phyloP scores from a whole-genome alignment of 805 yeast species.

The Komagataella pseudopastoris region DNA sequence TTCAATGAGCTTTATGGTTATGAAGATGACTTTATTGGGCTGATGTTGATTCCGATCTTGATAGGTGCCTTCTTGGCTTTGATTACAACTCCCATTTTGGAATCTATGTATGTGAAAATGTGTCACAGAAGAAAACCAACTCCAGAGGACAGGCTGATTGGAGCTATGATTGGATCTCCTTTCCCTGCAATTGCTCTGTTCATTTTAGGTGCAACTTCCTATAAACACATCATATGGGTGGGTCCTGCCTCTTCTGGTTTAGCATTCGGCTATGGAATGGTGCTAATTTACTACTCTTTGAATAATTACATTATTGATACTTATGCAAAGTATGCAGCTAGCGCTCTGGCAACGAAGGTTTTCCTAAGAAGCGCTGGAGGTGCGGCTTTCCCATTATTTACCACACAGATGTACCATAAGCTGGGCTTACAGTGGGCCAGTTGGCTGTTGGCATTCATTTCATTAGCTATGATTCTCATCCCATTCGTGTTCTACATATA shows the following conservation, averaged over 20 bases:
- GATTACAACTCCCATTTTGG: constrained; percentile 62
- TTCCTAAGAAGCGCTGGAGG: constrained; percentile 75
- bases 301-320: constrained; percentile 85
- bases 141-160: constrained; percentile 71
- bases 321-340: constrained; percentile 69
- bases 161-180: constrained; percentile 75
- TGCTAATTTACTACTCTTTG: constrained; percentile 40
- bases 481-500: constrained; percentile 62
- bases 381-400: constrained; percentile 74
- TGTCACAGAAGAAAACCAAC: constrained; percentile 43
- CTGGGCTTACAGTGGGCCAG: constrained; percentile 74
- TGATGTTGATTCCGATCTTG: constrained; percentile 82
- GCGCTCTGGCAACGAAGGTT: constrained; percentile 73
- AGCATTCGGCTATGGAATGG: constrained; percentile 52
- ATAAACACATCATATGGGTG: constrained; percentile 52
- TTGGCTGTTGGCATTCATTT: constrained; percentile 64
- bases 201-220: constrained; percentile 71
- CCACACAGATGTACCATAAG: constrained; percentile 67
- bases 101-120: constrained; percentile 40
- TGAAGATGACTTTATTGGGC: constrained; percentile 66
- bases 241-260: constrained; percentile 49
- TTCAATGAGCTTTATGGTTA: constrained; percentile 66
- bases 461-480: constrained; percentile 61
- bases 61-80: constrained; percentile 76
- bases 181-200: constrained; percentile 72